These are phyloP conservation scores for Steccherinum ochraceum DNA, from an alignment of 768 basidiomycete genomes.

Conservation along the genomic window DNA sequence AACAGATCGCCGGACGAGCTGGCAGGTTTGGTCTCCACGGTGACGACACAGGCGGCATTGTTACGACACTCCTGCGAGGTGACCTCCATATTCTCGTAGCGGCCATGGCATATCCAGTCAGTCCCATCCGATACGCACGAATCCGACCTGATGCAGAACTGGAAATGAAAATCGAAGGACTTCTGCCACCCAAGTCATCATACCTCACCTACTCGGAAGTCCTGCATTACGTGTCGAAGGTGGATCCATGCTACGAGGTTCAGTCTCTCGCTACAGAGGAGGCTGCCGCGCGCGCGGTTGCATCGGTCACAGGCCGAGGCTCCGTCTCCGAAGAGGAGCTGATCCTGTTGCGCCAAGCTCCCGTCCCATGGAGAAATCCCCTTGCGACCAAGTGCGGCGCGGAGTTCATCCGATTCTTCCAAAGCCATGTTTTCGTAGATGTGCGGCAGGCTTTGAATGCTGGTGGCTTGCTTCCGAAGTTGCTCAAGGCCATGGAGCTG, in stretches of 20 bases:
- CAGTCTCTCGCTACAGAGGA: slow-evolving; percentile 18
- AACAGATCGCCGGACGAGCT: slow-evolving; percentile 93
- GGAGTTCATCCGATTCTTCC: slow-evolving; percentile 38
- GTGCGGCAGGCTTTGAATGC: slow-evolving; percentile 30
- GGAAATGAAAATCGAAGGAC: slow-evolving; percentile 24
- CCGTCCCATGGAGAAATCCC: slow-evolving; percentile 46
- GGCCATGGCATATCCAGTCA: slow-evolving; percentile 47
- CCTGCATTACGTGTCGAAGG: slow-evolving; percentile 38
- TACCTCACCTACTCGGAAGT: slow-evolving; percentile 43
- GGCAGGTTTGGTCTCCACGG: slow-evolving; percentile 77
- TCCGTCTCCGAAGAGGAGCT: slow-evolving; percentile 34
- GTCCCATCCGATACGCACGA: slow-evolving; percentile 46
- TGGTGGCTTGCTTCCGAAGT: slow-evolving; percentile 30
- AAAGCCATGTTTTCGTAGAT: slow-evolving; percentile 33
- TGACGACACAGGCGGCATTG: slow-evolving; percentile 50
- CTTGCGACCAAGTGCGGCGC: slow-evolving; percentile 27
- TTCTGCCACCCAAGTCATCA: slow-evolving; percentile 38
- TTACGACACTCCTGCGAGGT: slow-evolving; percentile 58
- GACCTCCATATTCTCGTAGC: slow-evolving; percentile 58
- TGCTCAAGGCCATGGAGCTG: slow-evolving; percentile 36
- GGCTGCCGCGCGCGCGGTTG: slow-evolving; percentile 37
- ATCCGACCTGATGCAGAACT: slow-evolving; percentile 28
- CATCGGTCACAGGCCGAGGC: slow-evolving; percentile 29
- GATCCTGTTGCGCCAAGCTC: slow-evolving; percentile 41
- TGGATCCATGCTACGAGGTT: slow-evolving; percentile 40